Evolutionary conservation across 768 basidiomycete species (phyloP), one percentile per base, ranked within the genome.

Genomic region (Tulasnella sp.): DNA sequence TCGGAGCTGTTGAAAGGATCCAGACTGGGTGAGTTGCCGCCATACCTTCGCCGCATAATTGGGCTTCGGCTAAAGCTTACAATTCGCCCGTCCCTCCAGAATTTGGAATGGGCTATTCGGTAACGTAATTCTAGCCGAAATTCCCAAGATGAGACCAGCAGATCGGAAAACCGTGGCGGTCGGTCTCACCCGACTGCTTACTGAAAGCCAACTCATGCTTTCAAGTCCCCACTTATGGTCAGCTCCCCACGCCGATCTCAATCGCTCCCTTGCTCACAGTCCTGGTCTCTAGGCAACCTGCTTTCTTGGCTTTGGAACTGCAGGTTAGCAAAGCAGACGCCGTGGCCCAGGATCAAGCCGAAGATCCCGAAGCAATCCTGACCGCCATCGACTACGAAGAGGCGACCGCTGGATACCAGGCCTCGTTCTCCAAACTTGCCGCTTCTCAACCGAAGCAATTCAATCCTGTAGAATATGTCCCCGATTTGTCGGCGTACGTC

Each of bases 301-400:
- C 84, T 11, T 89, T 97, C 77, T 82, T 86, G 9, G 85, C 89
- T 0, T 85, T 97, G 19, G 86, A 87, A 32, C 88, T 88, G 75
- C 84, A 98, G 1, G 90, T 96, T 79, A 85, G 83, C 69, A 88
- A 94, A 29, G 41, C 69, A 1, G 86, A 90, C 74, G 84, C 82
- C 62, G 77, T 78, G 0, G 80, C 81, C 59, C 82, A 82, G 40
- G 80, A 80, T 3, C 75, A 76, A 0, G 80, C 77, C 4, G 82
- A 88, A n/a, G 86, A 88, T 63, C 79, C 83, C 8, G 81, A 86
- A 62, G 82, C 83, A 0, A 87, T 86, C 0, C 77, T 92, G 40
- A 91, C 91, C 0, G 87, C 86, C 68, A 87, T 97, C 62, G 96
- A 98, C 78, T 89, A 88, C 74, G 96, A 98, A 77, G 95, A 98